Conservation (phyloP, 179 eudicot species). For the Vitellaria paradoxa region DNA sequence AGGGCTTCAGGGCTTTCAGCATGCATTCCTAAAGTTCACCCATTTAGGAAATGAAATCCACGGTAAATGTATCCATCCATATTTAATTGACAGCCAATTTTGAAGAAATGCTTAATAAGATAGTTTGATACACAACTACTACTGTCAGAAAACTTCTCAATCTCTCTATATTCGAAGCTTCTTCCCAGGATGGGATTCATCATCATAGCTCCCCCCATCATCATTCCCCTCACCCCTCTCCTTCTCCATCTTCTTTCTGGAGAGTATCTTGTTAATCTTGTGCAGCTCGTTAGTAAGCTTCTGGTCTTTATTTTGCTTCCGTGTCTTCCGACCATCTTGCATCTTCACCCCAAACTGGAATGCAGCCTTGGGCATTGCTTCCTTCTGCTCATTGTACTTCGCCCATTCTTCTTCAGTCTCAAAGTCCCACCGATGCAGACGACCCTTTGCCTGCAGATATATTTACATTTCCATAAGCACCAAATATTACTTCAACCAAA, state of each 20-base stretch:
- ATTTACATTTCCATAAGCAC: constrained; percentile 9
- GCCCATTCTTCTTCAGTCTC: constrained; percentile 99
- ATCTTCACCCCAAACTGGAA: constrained; percentile 99
- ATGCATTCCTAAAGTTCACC: no score
- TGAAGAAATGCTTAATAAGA: no score
- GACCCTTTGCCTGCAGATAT: constrained; percentile 83
- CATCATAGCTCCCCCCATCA: constrained; percentile 42
- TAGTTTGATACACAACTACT: not conserved
- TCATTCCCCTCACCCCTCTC: constrained; percentile 43
- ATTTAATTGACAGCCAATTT: no score
- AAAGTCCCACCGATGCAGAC: constrained; percentile 96
- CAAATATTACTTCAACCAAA: constrained; percentile 6
- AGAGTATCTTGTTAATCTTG: constrained; percentile 84
- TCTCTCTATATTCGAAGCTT: constrained; percentile 55
- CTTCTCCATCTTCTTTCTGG: constrained; percentile 71
- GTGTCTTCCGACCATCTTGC: constrained; percentile 96
- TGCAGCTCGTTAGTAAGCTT: constrained; percentile 90
- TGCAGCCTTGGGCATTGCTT: constrained; percentile 99
- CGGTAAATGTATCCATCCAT: no score
- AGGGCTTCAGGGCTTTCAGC: no score
- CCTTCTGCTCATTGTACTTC: constrained; percentile 90
- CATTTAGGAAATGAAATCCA: no score
- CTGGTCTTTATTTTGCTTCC: constrained; percentile 90
- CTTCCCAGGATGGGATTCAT: constrained; percentile 64
- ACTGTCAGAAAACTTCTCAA: no score